Evolutionary conservation across 108 stramenopile genomes (phyloP), one percentile per base, ranked within the genome.

Genomic region (Skeletonema tropicum): DNA sequence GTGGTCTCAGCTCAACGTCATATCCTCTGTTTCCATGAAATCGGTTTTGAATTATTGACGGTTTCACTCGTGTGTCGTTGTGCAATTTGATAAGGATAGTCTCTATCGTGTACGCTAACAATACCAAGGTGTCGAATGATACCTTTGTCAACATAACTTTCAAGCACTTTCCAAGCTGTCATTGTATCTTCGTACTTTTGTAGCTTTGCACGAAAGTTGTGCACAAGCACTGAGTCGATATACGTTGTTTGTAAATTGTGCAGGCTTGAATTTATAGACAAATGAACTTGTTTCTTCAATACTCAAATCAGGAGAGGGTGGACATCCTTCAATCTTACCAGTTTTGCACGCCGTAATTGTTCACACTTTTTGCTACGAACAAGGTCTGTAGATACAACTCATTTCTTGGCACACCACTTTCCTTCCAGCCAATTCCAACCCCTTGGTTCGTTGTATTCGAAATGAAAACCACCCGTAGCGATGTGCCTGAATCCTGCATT

Each of bases 251-350:
- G 70, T 11, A 84, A 23, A 68, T 81, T 80, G 49, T 38, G 25
- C 32, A 84, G 45, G 14, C 79, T 81, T 6, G 75, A 77, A 31
- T 66, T 11, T 0, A 84, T 59, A 0, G 83, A 77, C 21, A 77
- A 33, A 23, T 76, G 70, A 7, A 84, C 79, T 66, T 84, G 79
- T 3, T n/a, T 84, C 83, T 55, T 76, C 79, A 36, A 84, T 84
- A 30, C 46, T 62, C 26, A 68, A 30, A 31, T 49, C 46, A 39
- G 77, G 15, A 1, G 35, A 38, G 2, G 77, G 66, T 25, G 66
- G 75, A 21, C 77, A 67, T 41, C 29, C 72, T 25, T 41, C 30
- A 25, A 57, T 30, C 2, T 33, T 36, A 68, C n/a, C 77, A 73
- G 32, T 74, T 73, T 19, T 61, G 35, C 3, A 23, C 38, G 15